Evolutionary conservation across 768 basidiomycete genomes (phyloP), one percentile per base, ranked within the genome.

Genomic region (Filobasidium floriforme): DNA sequence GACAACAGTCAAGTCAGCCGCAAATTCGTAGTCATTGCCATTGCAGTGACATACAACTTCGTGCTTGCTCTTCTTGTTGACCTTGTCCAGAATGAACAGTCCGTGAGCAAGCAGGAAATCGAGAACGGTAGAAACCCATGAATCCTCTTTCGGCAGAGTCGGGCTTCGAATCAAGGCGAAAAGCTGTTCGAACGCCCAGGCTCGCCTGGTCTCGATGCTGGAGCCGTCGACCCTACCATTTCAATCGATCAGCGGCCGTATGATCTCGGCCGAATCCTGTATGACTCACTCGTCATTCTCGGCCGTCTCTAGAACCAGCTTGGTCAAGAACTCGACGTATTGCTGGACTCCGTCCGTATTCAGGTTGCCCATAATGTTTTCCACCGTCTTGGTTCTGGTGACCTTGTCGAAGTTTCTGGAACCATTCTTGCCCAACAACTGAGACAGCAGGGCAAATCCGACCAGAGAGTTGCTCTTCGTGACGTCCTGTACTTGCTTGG

Each of bases 311-410:
- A 41, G 19, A 7, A 41, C 64, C 32, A 60, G 28, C 19, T 60
- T 60, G 18, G 41, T 60, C 59, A 60, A n/a, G 29, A 40, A 44
- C 4, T 44, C 22, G 28, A 62, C 19, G 59, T 62, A 62, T 49
- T 49, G 41, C 37, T 62, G 32, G 41, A 96, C 88, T 10, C 90
- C 92, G 1, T 85, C 81, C 0, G 80, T 77, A 70, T 88, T 85
- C 83, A 92, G 86, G 41, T 84, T 85, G 2, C 85, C 82, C 63
- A 97, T 80, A 64, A 97, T 86, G 0, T 84, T 84, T 79, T 94
- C 92, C 41, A 97, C 84, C 0, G 90, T 94, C 79, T 92, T 96
- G 10, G 93, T 93, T 77, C 86, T 88, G 12, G 93, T 94, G 65
- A 94, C 77, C 77, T 84, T 88, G 79, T 99, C 94, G 72, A 98